Base-by-base conservation (phyloP, 768 basidiomycete genomes). In the Boletus reticuloceps region DNA sequence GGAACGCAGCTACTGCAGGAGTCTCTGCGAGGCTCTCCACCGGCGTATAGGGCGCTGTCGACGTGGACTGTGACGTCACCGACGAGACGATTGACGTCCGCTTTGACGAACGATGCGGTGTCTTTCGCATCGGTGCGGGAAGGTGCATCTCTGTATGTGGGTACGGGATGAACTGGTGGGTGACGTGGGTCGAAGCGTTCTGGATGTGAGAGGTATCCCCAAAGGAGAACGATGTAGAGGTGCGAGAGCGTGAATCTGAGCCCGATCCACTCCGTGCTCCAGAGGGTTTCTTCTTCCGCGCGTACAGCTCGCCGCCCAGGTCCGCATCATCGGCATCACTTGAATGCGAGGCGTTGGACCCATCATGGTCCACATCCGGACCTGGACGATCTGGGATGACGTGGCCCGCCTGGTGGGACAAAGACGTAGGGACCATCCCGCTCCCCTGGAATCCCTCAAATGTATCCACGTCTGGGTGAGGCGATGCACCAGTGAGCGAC, bases 391-490 rank as follows among this genome's bases (percentile, higher is more conserved):
- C 22, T 14, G 50, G 37, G n/a, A 25, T 9, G 17, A 40, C 39
- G 2, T 38, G 31, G 5, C 16, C 47, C 12, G 9, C n/a, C 17
- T 22, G 54, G 12, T 31, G 57, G 12, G 32, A 13, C 3, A n/a
- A 31, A 6, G 50, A 4, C 6, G 32, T 13, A 2, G 57, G 25
- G 3, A 1, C 19, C 16, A 17, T 4, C 6, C 84, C 87, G 57
- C 82, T 79, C 8, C 84, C 86, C 57, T 80, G 85, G 69, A 87
- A 88, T 1, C 85, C 86, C 62, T 89, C 85, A 55, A 89, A 87
- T 13, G 75, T 74, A 6, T 71, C 77, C 1, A 12, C 67, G 14
- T 68, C 64, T 16, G 47, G 53, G 8, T 20, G 64, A 2, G 56
- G 40, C 13, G 45, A 25, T 2, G 56, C 69, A 10, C 64, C 71